Evolutionary conservation across 352 stramenopile species (phyloP).

Genomic region (Hyaloperonospora arabidopsidis): DNA sequence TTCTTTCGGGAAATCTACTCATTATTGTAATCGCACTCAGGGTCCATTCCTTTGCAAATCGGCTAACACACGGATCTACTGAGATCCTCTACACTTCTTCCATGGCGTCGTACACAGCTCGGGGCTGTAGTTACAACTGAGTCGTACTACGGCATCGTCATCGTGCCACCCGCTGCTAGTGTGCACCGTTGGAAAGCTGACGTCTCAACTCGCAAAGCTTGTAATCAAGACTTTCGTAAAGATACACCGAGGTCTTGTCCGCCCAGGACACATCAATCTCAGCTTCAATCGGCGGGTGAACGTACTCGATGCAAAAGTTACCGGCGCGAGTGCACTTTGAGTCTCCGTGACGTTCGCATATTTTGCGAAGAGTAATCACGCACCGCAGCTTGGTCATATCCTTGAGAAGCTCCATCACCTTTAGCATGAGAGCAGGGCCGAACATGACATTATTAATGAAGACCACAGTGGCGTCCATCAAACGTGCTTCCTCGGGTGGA

Average conservation of each 20-base stretch:
- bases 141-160: neutral
- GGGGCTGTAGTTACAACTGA: constrained; percentile 2
- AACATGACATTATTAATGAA: constrained; percentile 88
- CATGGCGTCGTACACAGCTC: neutral
- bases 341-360: constrained; percentile 68
- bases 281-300: constrained; percentile 53
- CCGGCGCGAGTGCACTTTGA: constrained; percentile 46
- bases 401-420: constrained; percentile 56
- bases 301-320: constrained; percentile 61
- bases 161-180: neutral
- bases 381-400: constrained; percentile 52
- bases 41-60: constrained; percentile 12
- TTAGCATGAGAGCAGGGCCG: constrained; percentile 63
- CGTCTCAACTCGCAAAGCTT: constrained; percentile 32
- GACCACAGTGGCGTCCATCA: constrained; percentile 72
- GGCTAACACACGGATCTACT: constrained; percentile 4
- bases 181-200: constrained; percentile 18
- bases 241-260: constrained; percentile 63
- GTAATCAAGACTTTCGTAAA: constrained; percentile 58
- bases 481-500: constrained; percentile 38
- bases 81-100: neutral
- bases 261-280: constrained; percentile 79
- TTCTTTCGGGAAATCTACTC: constrained; percentile 14
- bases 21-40: constrained; percentile 10
- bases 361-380: constrained; percentile 69